Conservation (phyloP, 805 yeast species). For the Myxozyma melibiosi region DNA sequence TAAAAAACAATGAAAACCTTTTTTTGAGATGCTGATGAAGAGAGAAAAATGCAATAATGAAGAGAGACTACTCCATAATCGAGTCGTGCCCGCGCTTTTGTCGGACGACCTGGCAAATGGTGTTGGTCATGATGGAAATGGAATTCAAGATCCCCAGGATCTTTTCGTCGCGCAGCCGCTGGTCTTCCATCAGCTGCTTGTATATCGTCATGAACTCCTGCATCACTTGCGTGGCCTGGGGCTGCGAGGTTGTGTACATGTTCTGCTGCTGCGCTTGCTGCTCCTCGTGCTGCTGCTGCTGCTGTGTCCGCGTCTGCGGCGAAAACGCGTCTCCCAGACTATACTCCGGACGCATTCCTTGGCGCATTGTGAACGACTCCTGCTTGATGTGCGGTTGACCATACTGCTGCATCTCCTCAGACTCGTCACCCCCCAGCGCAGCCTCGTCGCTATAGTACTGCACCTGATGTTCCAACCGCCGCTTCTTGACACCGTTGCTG, state of each 20-base stretch:
- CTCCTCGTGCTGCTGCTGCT: not conserved
- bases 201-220: constrained; percentile 17
- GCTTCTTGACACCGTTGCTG: too few relatives aligned
- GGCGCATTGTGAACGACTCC: too few relatives aligned
- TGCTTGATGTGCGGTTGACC: too few relatives aligned
- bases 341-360: too few relatives aligned
- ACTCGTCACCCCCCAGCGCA: too few relatives aligned
- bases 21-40: too few relatives aligned
- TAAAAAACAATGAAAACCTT: too few relatives aligned
- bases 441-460: too few relatives aligned
- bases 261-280: not conserved
- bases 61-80: not conserved
- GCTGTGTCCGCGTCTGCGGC: not conserved
- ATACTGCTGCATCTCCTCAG: too few relatives aligned
- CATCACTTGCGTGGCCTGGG: not conserved
- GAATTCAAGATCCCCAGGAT: constrained; percentile 6
- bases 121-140: constrained; percentile 16
- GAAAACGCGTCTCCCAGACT: too few relatives aligned
- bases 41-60: too few relatives aligned
- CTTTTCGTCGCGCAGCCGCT: constrained; percentile 20
- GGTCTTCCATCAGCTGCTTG: constrained; percentile 17
- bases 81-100: not conserved
- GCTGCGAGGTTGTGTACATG: not conserved
- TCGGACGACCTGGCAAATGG: constrained; percentile 9
- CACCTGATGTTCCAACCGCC: too few relatives aligned